Evolutionary conservation across 169 alveolate species (phyloP).

Genomic region (Plasmodium billcollinsi): DNA sequence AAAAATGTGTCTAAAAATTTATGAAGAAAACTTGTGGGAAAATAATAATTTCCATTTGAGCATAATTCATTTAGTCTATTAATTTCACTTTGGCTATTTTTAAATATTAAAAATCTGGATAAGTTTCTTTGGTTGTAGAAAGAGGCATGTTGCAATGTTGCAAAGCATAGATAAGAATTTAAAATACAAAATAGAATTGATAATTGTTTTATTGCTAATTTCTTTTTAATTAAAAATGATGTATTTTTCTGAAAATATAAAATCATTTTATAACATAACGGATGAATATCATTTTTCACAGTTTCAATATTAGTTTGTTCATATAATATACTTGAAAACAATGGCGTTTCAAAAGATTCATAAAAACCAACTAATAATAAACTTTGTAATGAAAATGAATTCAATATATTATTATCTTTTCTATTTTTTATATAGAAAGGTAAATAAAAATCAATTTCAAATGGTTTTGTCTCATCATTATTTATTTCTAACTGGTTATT

Average conservation of each 20-base stretch:
- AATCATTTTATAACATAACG: conserved; percentile 51
- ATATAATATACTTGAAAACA: conserved; percentile 31
- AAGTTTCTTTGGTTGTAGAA: conserved; percentile 20
- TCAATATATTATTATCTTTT: conserved; percentile 25
- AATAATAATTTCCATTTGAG: conserved; percentile 18
- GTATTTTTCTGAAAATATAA: conserved; percentile 10
- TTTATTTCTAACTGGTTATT: conserved; percentile 3
- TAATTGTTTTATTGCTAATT: conserved; percentile 13
- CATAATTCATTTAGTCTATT: background rate
- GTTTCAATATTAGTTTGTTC: conserved; percentile 7
- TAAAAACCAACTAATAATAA: conserved; percentile 20
- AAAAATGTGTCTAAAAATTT: conserved; percentile 49
- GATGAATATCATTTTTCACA: conserved; percentile 60
- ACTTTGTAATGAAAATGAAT: conserved; percentile 22
- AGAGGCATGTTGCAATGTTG: conserved; percentile 5
- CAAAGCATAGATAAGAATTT: conserved; percentile 63
- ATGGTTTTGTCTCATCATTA: conserved; percentile 13
- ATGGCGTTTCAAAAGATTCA: conserved; percentile 5
- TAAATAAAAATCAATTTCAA: conserved; percentile 11
- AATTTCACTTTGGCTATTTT: conserved; percentile 19
- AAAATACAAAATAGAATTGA: conserved; percentile 36
- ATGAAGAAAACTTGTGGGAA: conserved; percentile 20
- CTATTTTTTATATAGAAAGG: conserved; percentile 32
- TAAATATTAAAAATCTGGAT: conserved; percentile 32
- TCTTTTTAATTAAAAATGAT: conserved; percentile 19